Evolutionary conservation across 306 rosid genomes (phyloP).

Genomic region (Elaeagnus macrophylla): DNA sequence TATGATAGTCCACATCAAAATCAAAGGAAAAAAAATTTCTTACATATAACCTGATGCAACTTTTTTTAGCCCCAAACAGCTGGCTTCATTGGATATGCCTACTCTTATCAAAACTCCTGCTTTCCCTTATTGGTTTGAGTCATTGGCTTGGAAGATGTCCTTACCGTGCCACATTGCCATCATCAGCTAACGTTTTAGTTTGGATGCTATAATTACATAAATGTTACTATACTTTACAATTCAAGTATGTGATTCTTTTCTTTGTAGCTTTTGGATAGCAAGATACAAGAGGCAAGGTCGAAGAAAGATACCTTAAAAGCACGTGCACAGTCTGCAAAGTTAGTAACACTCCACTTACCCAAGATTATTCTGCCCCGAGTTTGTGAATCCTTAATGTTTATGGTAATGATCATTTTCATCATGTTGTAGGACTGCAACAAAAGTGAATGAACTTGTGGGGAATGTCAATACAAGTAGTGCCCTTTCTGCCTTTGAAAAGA

Average conservation of each 20-base stretch:
- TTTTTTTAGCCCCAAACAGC: too few species aligned
- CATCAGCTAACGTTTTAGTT: background rate
- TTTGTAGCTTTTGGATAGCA: constrained; percentile 84
- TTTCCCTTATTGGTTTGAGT: background rate
- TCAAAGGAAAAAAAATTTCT: background rate
- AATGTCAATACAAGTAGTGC: constrained; percentile 89
- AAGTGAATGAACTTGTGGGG: constrained; percentile 86
- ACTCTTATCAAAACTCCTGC: background rate
- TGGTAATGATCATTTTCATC: constrained; percentile 22
- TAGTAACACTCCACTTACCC: constrained; percentile 24
- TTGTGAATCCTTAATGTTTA: constrained; percentile 13
- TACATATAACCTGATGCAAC: too few species aligned
- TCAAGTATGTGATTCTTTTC: constrained; percentile 11
- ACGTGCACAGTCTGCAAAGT: constrained; percentile 95
- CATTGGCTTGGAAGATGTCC: background rate
- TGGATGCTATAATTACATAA: background rate
- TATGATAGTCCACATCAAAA: background rate
- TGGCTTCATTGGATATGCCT: too few species aligned
- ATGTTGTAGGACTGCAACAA: constrained; percentile 71
- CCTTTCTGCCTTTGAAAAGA: constrained; percentile 90
- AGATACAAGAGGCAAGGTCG: constrained; percentile 87
- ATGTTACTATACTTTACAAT: background rate
- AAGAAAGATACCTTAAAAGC: constrained; percentile 95
- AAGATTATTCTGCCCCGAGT: constrained; percentile 9
- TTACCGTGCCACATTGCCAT: background rate